These are phyloP conservation scores for Fusarium sp. DNA, from an alignment of 2,329 filamentous ascomycete genomes.

Conservation along the genomic window DNA sequence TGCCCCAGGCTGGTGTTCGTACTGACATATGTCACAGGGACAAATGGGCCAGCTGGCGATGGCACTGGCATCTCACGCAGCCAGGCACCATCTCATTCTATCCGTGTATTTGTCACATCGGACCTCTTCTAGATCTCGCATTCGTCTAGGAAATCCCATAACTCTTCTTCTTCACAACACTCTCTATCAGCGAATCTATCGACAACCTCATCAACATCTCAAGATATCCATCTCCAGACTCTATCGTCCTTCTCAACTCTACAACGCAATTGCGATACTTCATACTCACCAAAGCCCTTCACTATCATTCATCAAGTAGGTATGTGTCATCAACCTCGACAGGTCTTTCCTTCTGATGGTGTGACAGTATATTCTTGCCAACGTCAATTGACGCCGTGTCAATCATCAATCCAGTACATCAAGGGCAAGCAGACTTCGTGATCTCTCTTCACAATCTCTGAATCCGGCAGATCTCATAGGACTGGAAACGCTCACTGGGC, in stretches of 20 bases:
- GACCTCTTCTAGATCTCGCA: background rate
- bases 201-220: background rate
- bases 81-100: fast-evolving
- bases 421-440: background rate
- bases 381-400: background rate
- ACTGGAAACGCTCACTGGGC: background rate
- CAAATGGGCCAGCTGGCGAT: background rate
- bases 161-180: fast-evolving
- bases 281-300: fast-evolving
- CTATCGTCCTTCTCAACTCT: fast-evolving
- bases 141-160: background rate
- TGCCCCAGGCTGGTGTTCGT: fast-evolving
- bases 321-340: fast-evolving
- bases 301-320: background rate
- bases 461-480: no score
- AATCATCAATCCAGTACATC: background rate
- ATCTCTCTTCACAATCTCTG: background rate
- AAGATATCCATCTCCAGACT: fast-evolving
- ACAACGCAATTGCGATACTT: fast-evolving
- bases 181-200: fast-evolving
- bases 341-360: fast-evolving
- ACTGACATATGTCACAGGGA: no score
- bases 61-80: background rate
- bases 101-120: fast-evolving
- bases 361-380: fast-evolving